Evolutionary conservation across 2,329 filamentous ascomycete genomes (phyloP).

Genomic region (Diaporthe capsici): DNA sequence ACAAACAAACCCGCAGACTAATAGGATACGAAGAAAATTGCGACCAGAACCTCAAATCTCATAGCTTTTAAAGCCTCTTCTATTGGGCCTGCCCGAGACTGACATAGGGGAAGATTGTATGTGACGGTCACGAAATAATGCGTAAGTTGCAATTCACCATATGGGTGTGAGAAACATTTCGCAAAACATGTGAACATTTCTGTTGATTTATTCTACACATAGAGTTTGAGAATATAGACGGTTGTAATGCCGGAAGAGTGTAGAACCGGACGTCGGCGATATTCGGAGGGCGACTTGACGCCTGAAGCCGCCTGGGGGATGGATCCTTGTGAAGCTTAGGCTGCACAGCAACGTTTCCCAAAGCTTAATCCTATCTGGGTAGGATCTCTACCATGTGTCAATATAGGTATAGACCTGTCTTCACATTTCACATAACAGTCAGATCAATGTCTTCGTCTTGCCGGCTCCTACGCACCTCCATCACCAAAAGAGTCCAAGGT

Average conservation of each 20-base stretch:
- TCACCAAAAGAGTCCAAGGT: background rate
- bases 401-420: background rate
- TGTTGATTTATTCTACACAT: background rate
- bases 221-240: fast-evolving
- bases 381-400: background rate
- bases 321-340: background rate
- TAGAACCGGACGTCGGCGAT: background rate
- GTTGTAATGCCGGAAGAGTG: background rate
- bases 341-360: background rate
- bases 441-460: background rate
- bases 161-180: background rate
- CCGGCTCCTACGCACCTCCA: background rate
- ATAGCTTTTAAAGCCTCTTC: too few relatives aligned
- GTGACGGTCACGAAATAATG: too few relatives aligned
- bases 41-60: too few relatives aligned
- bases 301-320: background rate
- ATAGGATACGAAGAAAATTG: background rate
- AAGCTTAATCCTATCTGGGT: background rate
- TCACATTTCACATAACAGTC: background rate
- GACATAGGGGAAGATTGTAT: too few relatives aligned
- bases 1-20: fast-evolving
- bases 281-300: background rate
- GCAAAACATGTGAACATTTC: background rate
- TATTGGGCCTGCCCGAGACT: too few relatives aligned
- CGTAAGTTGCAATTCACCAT: background rate